Base-by-base conservation (phyloP, 208 protist species). In the Balamuthia mandrillaris region DNA sequence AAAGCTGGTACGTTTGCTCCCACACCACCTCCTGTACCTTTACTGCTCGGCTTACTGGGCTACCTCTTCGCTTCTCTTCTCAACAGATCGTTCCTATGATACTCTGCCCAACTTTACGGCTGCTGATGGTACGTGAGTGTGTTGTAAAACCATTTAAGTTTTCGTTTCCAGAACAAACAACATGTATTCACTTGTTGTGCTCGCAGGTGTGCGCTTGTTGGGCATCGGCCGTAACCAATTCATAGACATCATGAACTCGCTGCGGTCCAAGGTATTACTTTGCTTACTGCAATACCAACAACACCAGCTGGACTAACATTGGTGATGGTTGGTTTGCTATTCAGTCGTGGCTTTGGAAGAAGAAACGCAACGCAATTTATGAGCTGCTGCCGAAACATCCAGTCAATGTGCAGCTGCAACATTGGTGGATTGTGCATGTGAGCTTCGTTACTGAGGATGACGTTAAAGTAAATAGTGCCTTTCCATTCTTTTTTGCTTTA, bases 171-270 rank as follows among this genome's bases (percentile, higher is more conserved):
- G 18, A 18, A 9, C 16, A 70, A n/a, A 7, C 6, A 65, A 2
- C 5, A 45, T 0, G 5, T 83, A 14, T 74, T 83, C 6, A 52
- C n/a, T 21, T 78, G 52, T 14, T 74, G 21, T 51, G 68, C 65
- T 16, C 31, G 14, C 68, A 93, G 89, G 96, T 24, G 89, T 98
- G 3, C 94, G 95, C 49, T 82, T 97, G 72, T 86, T 98, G 18
- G 96, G 95, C 9, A 97, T 99, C 79, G 97, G 97, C 18, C 92
- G 97, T 37, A 99, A 99, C 88, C 94, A 98, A 86, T 99, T 97
- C 91, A 96, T 99, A 35, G 95, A 98, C 86, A 89, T 97, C 7
- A 98, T 97, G 81, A 98, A 98, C 72, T 93, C 96, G 81, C 95
- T 95, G 56, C 88, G 95, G 63, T 92, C 94, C 39, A 97, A 96